Percentiles rank a stretch among this genome's conserved stretches.
Conservation (phyloP, 257 asterid genomes). For the Lycium ferocissimum region DNA sequence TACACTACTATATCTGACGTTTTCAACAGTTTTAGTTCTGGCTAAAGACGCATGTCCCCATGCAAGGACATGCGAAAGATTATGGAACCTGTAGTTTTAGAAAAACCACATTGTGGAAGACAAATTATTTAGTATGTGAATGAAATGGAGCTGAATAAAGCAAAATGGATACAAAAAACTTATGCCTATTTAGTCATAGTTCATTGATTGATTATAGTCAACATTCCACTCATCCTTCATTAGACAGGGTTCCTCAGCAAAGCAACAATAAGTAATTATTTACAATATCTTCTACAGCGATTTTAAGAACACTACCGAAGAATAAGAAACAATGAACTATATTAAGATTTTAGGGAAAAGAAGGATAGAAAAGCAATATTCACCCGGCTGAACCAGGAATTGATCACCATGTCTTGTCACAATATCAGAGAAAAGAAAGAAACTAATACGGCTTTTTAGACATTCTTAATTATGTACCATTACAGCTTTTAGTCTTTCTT, state of each 20-base stretch:
- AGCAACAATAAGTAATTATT: not conserved
- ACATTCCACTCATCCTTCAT: constrained; percentile 7
- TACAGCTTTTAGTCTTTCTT: constrained; percentile 61
- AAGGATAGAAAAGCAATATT: not conserved
- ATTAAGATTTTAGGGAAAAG: not conserved
- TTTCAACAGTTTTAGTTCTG: not conserved
- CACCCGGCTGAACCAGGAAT: not conserved
- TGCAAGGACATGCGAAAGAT: not conserved
- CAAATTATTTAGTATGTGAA: not conserved
- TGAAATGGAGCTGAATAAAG: not conserved
- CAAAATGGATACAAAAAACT: no score
- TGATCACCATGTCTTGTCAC: not conserved
- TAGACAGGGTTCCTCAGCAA: not conserved
- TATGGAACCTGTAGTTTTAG: not conserved
- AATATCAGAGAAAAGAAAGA: not conserved
- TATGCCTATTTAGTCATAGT: not conserved
- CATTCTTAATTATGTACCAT: constrained; percentile 47
- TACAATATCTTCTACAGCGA: not conserved
- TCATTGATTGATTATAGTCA: not conserved
- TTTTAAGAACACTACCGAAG: not conserved
- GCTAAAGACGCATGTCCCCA: not conserved
- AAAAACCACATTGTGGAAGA: not conserved
- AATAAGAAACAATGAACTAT: constrained; percentile 12
- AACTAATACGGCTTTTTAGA: constrained; percentile 8
- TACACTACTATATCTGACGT: not conserved